Evolutionary conservation across 108 stramenopile species (phyloP).

Genomic region (Mayamaea pseudoterrestris): DNA sequence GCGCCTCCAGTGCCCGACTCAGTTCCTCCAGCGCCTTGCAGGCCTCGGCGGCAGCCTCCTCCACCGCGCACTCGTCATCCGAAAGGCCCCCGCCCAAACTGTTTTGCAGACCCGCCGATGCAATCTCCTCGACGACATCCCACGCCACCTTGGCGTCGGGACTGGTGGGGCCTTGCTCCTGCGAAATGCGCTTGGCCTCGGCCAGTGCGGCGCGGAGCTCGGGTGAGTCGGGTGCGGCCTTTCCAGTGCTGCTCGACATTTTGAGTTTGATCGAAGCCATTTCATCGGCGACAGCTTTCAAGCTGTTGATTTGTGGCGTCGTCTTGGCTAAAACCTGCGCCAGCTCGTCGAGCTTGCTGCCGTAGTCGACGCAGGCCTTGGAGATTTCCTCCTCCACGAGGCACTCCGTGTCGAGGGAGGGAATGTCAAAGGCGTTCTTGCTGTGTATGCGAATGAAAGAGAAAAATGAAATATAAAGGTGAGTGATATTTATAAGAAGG

Average conservation of each 20-base stretch:
- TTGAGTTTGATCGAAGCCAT: conserved; percentile 16
- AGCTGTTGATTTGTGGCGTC: background rate
- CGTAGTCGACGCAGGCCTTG: background rate
- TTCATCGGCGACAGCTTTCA: conserved; percentile 12
- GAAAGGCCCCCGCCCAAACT: conserved; percentile 11
- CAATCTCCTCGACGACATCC: conserved; percentile 73
- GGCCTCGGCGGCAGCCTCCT: conserved; percentile 29
- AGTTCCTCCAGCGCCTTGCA: conserved; percentile 37
- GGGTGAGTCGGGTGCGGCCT: conserved; percentile 2
- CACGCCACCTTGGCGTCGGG: conserved; percentile 63
- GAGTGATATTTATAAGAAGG: too few relatives aligned
- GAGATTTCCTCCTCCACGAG: background rate
- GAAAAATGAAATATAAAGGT: too few relatives aligned
- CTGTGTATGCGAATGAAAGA: background rate
- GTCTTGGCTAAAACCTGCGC: background rate
- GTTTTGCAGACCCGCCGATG: conserved; percentile 12
- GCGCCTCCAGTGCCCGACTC: conserved; percentile 12
- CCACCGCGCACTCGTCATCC: conserved; percentile 33
- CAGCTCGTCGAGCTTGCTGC: background rate
- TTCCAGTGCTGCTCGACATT: background rate
- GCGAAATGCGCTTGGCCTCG: conserved; percentile 37
- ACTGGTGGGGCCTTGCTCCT: conserved; percentile 34
- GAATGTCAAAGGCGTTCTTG: too few relatives aligned
- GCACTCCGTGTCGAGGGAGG: background rate
- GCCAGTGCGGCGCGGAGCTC: conserved; percentile 30